Percentiles rank a stretch among this genome's conserved stretches.
Conservation (phyloP, 176 grass and related monocot genomes). For the Oryza punctata region DNA sequence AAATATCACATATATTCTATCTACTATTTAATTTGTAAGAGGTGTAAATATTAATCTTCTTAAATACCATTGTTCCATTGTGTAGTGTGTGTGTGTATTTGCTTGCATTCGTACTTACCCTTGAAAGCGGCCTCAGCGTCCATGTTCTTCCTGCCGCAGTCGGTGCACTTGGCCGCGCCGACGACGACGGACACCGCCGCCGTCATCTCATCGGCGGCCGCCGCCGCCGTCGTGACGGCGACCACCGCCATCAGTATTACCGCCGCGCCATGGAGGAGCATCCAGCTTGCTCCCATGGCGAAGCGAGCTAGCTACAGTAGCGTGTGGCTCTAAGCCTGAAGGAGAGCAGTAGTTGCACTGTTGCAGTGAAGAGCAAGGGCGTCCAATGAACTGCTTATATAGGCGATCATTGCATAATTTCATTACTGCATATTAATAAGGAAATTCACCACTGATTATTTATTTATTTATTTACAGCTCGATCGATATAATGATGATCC, state of each 20-base stretch:
- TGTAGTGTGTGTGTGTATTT: no score
- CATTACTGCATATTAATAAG: not conserved
- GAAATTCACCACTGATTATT: not conserved
- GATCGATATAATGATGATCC: not conserved
- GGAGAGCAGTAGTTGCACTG: not conserved
- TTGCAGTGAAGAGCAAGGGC: not conserved
- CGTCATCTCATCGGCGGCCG: not conserved
- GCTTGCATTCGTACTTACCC: not conserved
- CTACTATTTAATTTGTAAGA: not conserved
- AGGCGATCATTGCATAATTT: not conserved
- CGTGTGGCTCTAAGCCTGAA: no score
- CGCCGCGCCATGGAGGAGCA: not conserved
- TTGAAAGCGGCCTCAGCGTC: conserved; percentile 12
- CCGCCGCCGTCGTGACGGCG: not conserved
- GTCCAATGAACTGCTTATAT: not conserved
- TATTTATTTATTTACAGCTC: not conserved
- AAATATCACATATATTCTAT: not conserved
- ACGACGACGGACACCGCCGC: not conserved
- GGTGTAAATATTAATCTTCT: not conserved
- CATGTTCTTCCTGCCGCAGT: conserved; percentile 18
- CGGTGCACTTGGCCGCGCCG: conserved; percentile 19
- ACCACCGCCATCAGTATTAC: not conserved
- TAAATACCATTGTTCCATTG: not conserved
- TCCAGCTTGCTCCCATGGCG: not conserved
- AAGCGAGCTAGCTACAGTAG: not conserved